A percentile compares a stretch with the other conserved stretches of the same genome.
Evolutionary conservation across 345 rosid species (phyloP).

Genomic region (Aquilaria sinensis): DNA sequence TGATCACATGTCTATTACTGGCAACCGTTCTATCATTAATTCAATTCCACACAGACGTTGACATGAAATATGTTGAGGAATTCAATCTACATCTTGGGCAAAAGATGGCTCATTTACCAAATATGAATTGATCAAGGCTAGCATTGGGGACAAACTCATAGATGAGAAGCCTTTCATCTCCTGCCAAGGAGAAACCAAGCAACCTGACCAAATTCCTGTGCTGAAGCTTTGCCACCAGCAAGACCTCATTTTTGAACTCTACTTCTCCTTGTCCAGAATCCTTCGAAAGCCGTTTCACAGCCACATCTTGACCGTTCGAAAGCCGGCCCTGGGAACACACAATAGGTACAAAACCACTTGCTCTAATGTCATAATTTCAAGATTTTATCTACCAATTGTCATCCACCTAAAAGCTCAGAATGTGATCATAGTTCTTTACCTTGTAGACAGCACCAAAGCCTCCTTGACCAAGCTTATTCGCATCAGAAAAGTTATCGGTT

Average conservation of each 20-base stretch:
- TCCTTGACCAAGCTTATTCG: background rate
- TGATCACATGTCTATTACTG: background rate
- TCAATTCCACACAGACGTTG: too few species aligned
- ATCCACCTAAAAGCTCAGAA: too few species aligned
- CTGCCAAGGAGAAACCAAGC: slow-evolving; percentile 19
- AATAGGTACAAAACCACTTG: too few species aligned
- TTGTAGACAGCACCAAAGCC: background rate
- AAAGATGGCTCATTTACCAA: slow-evolving; percentile 11
- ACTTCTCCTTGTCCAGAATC: slow-evolving; percentile 18
- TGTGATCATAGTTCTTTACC: too few species aligned
- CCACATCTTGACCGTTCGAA: slow-evolving; percentile 22
- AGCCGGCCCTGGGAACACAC: slow-evolving; percentile 17
- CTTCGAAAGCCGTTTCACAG: slow-evolving; percentile 23
- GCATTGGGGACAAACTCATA: slow-evolving; percentile 21
- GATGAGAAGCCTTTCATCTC: slow-evolving; percentile 21
- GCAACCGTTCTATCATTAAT: too few species aligned
- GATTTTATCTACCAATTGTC: background rate
- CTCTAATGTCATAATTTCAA: too few species aligned
- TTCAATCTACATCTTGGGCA: background rate
- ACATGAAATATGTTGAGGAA: too few species aligned
- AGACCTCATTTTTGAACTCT: too few species aligned
- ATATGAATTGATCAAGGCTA: slow-evolving; percentile 30
- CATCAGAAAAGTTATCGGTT: background rate
- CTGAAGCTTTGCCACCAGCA: too few species aligned
- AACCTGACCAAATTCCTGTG: slow-evolving; percentile 2